Conservation (phyloP, 1,139 yeast genomes). For the Pichia sp. region DNA sequence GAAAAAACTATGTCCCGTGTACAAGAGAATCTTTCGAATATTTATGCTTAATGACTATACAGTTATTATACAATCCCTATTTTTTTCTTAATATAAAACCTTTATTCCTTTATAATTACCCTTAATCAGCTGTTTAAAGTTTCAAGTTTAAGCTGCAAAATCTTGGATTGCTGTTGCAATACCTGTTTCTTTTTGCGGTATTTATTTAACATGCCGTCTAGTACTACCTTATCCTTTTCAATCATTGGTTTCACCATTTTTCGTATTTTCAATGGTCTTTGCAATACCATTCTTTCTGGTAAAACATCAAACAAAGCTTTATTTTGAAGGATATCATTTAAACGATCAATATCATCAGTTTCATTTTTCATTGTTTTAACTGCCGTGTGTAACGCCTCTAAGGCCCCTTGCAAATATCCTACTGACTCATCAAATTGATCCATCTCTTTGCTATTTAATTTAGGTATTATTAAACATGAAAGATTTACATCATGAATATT, state of each 20-base stretch:
- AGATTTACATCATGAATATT: no score
- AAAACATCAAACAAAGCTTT: conserved; percentile 25
- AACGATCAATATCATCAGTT: conserved; percentile 4
- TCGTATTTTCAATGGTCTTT: conserved; percentile 18
- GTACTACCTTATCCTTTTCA: conserved; percentile 15
- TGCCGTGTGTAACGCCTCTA: conserved; percentile 5
- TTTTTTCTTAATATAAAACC: no score
- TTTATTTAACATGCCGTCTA: conserved; percentile 16
- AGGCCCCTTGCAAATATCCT: conserved; percentile 2
- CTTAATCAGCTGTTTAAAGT: conserved; percentile 5
- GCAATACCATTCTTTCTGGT: conserved; percentile 22
- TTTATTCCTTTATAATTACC: neutral
- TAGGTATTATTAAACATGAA: no score
- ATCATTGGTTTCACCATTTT: conserved; percentile 21
- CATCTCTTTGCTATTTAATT: neutral
- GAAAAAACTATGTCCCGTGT: conserved; percentile 25
- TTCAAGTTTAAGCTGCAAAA: conserved; percentile 18
- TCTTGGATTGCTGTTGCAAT: conserved; percentile 16
- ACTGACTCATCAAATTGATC: conserved; percentile 11
- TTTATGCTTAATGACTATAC: neutral
- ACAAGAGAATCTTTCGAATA: conserved; percentile 18
- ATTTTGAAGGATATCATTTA: conserved; percentile 9
- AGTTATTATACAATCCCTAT: neutral
- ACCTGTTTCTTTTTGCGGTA: conserved; percentile 17
- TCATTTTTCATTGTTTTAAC: conserved; percentile 2